These are phyloP conservation scores for Phylloporus sp. DNA, from an alignment of 768 basidiomycete genomes.

Conservation along the genomic window DNA sequence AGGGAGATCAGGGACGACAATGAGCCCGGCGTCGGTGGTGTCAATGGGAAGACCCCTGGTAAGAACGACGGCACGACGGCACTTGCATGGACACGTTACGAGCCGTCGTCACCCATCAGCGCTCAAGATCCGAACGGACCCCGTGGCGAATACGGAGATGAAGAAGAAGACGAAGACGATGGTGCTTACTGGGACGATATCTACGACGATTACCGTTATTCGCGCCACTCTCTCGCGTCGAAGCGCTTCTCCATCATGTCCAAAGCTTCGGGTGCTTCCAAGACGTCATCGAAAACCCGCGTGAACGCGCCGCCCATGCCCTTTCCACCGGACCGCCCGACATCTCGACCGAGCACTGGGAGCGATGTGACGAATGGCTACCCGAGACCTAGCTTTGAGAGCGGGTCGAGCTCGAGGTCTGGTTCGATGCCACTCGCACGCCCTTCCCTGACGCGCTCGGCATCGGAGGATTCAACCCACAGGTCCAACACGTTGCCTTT, in stretches of 20 bases:
- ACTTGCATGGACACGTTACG: constrained; percentile 29
- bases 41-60: constrained; percentile 5
- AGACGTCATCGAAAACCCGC: constrained; percentile 23
- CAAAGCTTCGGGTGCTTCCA: constrained; percentile 22
- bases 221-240: constrained; percentile 51
- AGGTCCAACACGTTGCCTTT: constrained; percentile 18
- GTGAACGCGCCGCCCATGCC: constrained; percentile 27
- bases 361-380: constrained; percentile 19
- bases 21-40: neutral
- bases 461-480: constrained; percentile 23
- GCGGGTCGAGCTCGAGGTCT: constrained; percentile 16
- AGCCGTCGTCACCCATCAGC: constrained; percentile 21
- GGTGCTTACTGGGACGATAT: constrained; percentile 68
- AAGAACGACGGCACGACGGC: constrained; percentile 8
- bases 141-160: constrained; percentile 4
- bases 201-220: constrained; percentile 79
- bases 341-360: constrained; percentile 16
- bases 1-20: neutral
- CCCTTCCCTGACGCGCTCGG: constrained; percentile 18
- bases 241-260: constrained; percentile 20
- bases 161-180: constrained; percentile 26
- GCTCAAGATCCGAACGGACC: neutral
- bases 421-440: constrained; percentile 14
- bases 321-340: constrained; percentile 20
- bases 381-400: constrained; percentile 26